Conservation (phyloP, 1,284 basidiomycete genomes). For the Cryptococcus sp. region DNA sequence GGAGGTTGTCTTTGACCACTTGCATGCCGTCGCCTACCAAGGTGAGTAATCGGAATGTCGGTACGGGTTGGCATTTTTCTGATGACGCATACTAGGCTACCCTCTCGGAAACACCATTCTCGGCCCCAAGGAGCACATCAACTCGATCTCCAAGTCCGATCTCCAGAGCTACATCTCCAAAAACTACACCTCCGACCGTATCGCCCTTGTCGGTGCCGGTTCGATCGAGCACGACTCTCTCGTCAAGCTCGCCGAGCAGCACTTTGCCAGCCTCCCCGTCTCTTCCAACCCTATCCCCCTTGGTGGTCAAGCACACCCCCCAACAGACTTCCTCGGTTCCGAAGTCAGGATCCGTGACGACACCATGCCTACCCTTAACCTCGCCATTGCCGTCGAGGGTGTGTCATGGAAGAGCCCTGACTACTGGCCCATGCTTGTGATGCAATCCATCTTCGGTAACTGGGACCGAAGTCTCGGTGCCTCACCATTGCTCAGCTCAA, state of each 20-base stretch:
- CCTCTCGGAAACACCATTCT: conserved; percentile 96
- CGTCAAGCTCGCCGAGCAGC: conserved; percentile 90
- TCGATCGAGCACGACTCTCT: conserved; percentile 91
- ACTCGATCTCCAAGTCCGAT: conserved; percentile 92
- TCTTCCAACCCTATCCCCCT: conserved; percentile 87
- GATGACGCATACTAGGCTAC: conserved; percentile 62
- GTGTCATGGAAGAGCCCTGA: conserved; percentile 97
- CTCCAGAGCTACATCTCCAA: conserved; percentile 90
- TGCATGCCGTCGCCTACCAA: conserved; percentile 91
- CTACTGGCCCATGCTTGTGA: conserved; percentile 99
- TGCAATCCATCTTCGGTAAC: conserved; percentile 98
- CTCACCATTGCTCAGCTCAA: conserved; percentile 83
- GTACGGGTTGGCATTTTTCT: conserved; percentile 7
- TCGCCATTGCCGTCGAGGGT: conserved; percentile 97
- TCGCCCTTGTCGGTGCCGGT: conserved; percentile 97
- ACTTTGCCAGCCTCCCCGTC: conserved; percentile 86
- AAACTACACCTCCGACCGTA: conserved; percentile 98
- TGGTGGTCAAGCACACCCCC: conserved; percentile 70
- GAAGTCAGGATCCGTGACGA: conserved; percentile 97
- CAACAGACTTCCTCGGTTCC: conserved; percentile 85
- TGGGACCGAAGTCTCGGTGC: conserved; percentile 98
- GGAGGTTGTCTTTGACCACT: conserved; percentile 98
- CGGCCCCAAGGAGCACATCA: conserved; percentile 93
- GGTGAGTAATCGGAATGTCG: conserved; percentile 23
- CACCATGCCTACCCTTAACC: conserved; percentile 80